Evolutionary conservation across 2,329 filamentous ascomycete genomes (phyloP).

Genomic region (Neopestalotiopsis clavispora): DNA sequence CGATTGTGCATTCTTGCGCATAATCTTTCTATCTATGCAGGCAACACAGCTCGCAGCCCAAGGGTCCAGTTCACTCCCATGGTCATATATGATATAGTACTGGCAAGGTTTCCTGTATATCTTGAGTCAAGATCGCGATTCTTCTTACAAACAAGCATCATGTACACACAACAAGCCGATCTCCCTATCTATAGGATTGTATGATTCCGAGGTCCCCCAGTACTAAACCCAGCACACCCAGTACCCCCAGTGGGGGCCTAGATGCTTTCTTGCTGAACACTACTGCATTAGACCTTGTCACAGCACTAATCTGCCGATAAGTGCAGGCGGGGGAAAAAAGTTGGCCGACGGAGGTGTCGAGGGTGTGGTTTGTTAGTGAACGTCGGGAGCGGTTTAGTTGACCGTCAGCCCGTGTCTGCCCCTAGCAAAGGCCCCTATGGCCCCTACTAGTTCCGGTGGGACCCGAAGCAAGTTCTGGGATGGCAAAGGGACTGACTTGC

Average conservation of each 20-base stretch:
- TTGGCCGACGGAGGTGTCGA: neutral
- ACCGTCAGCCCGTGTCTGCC: neutral
- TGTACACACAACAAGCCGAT: neutral
- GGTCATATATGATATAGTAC: neutral
- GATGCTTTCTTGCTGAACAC: neutral
- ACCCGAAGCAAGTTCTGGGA: neutral
- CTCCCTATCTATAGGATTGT: neutral
- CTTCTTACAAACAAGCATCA: neutral
- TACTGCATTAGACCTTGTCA: neutral
- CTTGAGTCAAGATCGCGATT: neutral
- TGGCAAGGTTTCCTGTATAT: neutral
- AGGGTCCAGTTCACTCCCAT: neutral
- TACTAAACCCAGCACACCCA: neutral
- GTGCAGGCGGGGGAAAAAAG: neutral
- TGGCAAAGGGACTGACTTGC: neutral
- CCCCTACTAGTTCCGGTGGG: neutral
- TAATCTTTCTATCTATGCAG: neutral
- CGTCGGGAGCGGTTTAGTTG: no score
- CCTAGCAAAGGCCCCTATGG: neutral
- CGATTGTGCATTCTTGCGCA: neutral
- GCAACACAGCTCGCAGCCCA: neutral
- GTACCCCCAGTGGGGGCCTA: neutral
- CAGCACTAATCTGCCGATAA: slow-evolving; percentile 1
- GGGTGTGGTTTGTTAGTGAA: no score
- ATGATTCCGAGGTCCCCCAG: neutral